Percentiles rank a stretch among this genome's conserved stretches.
Conservation (phyloP, 495 filamentous ascomycete species). For the Aspergillus bridgeri region DNA sequence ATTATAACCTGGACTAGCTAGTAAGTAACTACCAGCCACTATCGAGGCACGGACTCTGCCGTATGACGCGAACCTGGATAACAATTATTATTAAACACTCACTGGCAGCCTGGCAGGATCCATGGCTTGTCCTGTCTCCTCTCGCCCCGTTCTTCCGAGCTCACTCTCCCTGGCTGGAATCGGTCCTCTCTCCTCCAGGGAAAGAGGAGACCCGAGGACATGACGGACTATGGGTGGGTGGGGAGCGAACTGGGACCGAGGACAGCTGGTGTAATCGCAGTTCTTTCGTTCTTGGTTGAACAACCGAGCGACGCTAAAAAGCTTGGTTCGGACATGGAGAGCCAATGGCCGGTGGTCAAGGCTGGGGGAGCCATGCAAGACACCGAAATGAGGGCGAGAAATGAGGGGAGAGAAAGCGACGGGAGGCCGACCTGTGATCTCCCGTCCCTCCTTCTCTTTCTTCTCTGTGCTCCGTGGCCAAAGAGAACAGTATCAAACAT, state of each 20-base stretch:
- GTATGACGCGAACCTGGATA: neutral
- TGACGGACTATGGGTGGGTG: neutral
- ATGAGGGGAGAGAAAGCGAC: neutral
- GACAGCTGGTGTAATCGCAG: neutral
- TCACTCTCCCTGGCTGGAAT: neutral
- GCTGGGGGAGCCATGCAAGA: neutral
- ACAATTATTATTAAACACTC: neutral
- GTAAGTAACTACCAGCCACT: too few relatives aligned
- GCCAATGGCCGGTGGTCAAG: neutral
- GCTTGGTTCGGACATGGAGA: constrained; percentile 5
- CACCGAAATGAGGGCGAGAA: neutral
- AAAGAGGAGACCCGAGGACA: neutral
- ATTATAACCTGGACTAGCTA: neutral
- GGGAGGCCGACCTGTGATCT: neutral
- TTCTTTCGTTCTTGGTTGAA: neutral
- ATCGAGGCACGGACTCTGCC: neutral
- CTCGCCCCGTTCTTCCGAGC: neutral
- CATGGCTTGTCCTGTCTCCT: neutral
- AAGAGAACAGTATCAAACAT: neutral
- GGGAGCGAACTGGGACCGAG: neutral
- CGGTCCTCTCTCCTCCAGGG: neutral
- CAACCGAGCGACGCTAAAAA: constrained; percentile 4
- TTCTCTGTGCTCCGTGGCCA: neutral
- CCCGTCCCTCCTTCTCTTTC: neutral
- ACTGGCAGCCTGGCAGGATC: too few relatives aligned